Evolutionary conservation across 306 rosid genomes (phyloP), one percentile per base, ranked within the genome.

Genomic region (Begonia peltatifolia): DNA sequence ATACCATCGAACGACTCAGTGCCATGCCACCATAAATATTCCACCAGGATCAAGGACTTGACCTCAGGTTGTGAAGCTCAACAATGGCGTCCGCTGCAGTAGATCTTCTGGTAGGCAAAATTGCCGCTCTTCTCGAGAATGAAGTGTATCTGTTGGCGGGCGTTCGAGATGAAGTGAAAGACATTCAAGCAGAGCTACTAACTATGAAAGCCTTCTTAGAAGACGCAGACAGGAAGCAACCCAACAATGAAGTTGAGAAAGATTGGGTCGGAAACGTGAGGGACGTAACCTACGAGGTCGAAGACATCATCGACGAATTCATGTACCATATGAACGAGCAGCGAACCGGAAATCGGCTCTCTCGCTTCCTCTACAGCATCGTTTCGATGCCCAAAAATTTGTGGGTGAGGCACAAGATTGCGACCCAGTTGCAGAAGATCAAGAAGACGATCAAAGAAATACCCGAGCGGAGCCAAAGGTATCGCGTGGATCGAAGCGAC

Each of bases 201-300:
- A 22, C 46, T 46, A 54, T 62, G 59, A 30, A 5, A 36, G 30
- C 67, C 17, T 62, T 46, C 57, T n/a, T 53, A 47, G 2, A 53
- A 12, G 60, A 62, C 47, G 23, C 41, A 5, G 67, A 53, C n/a
- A 46, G 1, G 4, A 16, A 43, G 41, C 30, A 11, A 12, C 2
- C 48, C 3, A 11, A 0, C 2, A 9, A 46, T 2, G 14, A 46
- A 30, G 48, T 23, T 6, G 60, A 46, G 18, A 11, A 46, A 16
- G 16, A 13, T 0, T 62, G 66, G 59, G 46, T 53, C 0, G 52
- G 46, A 20, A 42, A 42, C 5, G 48, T 44, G 48, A 0, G 48
- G 48, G 48, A 44, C 14, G 12, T 44, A n/a, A n/a, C 48, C 14
- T 44, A 44, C 14, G 48, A 44, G 48, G 48, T 44, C 14, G 48